Evolutionary conservation across 495 filamentous ascomycete genomes (phyloP).

Genomic region (Neurospora sp.): DNA sequence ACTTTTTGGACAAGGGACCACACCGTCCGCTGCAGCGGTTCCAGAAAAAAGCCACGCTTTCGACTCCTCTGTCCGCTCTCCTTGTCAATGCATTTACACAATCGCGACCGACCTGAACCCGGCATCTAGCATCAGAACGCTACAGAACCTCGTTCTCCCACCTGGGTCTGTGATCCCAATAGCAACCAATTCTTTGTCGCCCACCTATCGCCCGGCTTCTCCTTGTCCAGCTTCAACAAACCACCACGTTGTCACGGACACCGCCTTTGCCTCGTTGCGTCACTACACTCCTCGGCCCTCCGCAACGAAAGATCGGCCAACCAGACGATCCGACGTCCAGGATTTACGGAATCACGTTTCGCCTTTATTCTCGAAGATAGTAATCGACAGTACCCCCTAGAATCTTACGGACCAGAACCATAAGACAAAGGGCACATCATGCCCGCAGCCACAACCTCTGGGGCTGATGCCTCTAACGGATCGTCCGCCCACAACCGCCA

Average conservation of each 20-base stretch:
- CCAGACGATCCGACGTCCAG: background rate
- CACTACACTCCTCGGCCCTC: background rate
- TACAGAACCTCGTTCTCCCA: background rate
- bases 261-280: background rate
- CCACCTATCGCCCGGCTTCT: background rate
- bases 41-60: background rate
- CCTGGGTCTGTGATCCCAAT: background rate
- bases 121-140: background rate
- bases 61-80: background rate
- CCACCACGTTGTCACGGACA: background rate
- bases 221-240: background rate
- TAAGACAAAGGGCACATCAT: conserved; percentile 33
- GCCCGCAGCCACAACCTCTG: conserved; percentile 69
- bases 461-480: conserved; percentile 51
- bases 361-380: background rate
- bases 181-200: background rate
- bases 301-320: background rate
- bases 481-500: conserved; percentile 62
- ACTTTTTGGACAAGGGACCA: background rate
- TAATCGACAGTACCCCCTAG: background rate
- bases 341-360: background rate
- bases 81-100: background rate
- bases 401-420: background rate
- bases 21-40: background rate
- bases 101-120: background rate